Conservation (phyloP, 2,329 filamentous ascomycete species). For the Penicillium sp. region DNA sequence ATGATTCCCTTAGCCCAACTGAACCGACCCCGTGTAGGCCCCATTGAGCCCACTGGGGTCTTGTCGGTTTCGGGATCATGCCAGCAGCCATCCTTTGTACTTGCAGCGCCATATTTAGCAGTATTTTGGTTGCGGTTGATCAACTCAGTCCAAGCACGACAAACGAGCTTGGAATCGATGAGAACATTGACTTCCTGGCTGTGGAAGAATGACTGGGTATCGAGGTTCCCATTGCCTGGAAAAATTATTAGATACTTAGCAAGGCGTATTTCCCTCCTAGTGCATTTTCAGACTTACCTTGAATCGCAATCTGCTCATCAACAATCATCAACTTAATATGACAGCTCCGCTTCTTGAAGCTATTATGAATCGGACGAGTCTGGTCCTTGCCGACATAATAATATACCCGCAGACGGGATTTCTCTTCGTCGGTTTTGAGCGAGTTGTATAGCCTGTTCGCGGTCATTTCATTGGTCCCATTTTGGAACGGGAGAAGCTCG, state of each 20-base stretch:
- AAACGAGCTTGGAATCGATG: constrained; percentile 63
- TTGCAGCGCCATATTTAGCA: constrained; percentile 54
- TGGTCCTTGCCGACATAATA: constrained; percentile 76
- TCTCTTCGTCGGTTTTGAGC: constrained; percentile 53
- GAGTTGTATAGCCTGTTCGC: constrained; percentile 57
- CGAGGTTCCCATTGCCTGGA: constrained; percentile 68
- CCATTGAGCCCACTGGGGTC: constrained; percentile 51
- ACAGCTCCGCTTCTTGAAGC: constrained; percentile 64
- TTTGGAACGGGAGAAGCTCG: constrained; percentile 71
- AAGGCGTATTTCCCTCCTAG: not conserved
- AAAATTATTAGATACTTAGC: not conserved
- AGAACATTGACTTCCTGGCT: constrained; percentile 75
- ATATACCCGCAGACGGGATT: constrained; percentile 56
- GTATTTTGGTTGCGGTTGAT: constrained; percentile 68
- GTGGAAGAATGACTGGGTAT: constrained; percentile 77
- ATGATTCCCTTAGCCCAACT: constrained; percentile 58
- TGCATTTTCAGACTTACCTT: constrained; percentile 42
- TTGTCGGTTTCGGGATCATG: constrained; percentile 50
- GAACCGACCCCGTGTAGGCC: constrained; percentile 54
- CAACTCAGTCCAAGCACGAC: constrained; percentile 60
- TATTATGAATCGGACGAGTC: constrained; percentile 62
- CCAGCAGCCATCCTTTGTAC: constrained; percentile 60
- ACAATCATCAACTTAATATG: constrained; percentile 77
- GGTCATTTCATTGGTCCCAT: constrained; percentile 72
- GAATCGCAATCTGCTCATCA: constrained; percentile 65